phyloP scores from a whole-genome alignment of 2,329 filamentous ascomycete genomes.

The Apiospora phragmitis region DNA sequence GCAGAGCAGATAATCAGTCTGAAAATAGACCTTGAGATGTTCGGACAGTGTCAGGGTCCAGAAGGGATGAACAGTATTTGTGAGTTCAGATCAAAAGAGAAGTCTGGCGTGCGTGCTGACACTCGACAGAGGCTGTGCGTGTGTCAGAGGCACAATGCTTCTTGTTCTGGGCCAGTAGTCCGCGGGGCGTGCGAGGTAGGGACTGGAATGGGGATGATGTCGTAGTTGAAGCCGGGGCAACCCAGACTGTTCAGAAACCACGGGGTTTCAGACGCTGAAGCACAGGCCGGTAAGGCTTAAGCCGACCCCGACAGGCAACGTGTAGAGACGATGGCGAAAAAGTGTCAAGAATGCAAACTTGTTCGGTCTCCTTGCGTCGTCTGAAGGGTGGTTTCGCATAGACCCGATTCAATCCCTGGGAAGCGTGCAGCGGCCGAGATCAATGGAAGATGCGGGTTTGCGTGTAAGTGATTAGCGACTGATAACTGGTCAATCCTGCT shows the following conservation, averaged over 20 bases:
- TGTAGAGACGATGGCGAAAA: background rate
- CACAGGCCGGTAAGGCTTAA: conserved; percentile 7
- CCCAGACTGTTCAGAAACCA: conserved; percentile 3
- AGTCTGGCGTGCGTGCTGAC: background rate
- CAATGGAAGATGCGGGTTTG: background rate
- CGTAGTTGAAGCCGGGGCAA: conserved; percentile 8
- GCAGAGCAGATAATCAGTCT: background rate
- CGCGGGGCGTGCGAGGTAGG: background rate
- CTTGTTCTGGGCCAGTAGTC: background rate
- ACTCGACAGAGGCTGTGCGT: background rate
- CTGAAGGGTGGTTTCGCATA: background rate
- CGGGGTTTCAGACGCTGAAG: conserved; percentile 8
- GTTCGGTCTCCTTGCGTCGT: background rate
- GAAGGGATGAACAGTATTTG: background rate
- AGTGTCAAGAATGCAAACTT: background rate
- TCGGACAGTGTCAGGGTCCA: background rate
- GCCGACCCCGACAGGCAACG: background rate
- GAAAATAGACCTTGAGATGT: conserved; percentile 1
- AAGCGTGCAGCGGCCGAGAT: background rate
- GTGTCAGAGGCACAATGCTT: background rate
- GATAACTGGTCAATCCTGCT: background rate
- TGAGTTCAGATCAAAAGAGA: background rate
- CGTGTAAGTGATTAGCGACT: conserved; percentile 6
- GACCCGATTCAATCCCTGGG: background rate
- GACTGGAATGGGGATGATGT: conserved; percentile 6